Evolutionary conservation across 768 basidiomycete genomes (phyloP).

Genomic region (Cystobasidium ongulense): DNA sequence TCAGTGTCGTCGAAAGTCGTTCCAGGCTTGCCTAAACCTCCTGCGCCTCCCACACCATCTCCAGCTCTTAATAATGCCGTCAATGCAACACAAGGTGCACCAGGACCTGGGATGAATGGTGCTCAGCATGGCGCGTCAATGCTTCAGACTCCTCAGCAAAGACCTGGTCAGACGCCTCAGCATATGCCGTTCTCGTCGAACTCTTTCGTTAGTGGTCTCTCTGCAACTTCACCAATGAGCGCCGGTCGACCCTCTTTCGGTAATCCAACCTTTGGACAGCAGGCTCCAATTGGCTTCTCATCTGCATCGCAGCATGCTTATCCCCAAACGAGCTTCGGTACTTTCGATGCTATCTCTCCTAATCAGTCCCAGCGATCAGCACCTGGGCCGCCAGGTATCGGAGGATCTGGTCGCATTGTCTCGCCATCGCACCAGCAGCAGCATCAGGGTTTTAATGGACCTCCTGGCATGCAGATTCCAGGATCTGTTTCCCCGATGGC

Average conservation of each 20-base stretch:
- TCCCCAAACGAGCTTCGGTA: conserved; percentile 1
- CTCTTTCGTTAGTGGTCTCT: background rate
- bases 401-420: background rate
- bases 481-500: background rate
- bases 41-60: conserved; percentile 2
- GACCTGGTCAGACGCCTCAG: too few relatives aligned
- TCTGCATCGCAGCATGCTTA: background rate
- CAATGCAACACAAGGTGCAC: background rate
- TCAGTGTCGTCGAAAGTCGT: conserved; percentile 28
- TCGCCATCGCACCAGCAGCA: conserved; percentile 7
- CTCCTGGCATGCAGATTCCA: conserved; percentile 1
- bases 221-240: background rate
- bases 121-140: background rate
- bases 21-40: conserved; percentile 38
- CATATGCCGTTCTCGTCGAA: too few relatives aligned
- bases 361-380: background rate
- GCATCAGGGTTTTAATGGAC: background rate
- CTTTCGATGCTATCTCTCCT: background rate
- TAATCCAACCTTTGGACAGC: background rate
- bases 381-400: conserved; percentile 5
- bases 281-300: background rate
- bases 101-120: background rate
- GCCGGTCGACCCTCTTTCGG: background rate
- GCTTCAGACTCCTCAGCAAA: background rate
- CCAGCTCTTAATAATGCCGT: too few relatives aligned